Evolutionary conservation across 352 stramenopile genomes (phyloP).

Genomic region (Pythium phragmitis): DNA sequence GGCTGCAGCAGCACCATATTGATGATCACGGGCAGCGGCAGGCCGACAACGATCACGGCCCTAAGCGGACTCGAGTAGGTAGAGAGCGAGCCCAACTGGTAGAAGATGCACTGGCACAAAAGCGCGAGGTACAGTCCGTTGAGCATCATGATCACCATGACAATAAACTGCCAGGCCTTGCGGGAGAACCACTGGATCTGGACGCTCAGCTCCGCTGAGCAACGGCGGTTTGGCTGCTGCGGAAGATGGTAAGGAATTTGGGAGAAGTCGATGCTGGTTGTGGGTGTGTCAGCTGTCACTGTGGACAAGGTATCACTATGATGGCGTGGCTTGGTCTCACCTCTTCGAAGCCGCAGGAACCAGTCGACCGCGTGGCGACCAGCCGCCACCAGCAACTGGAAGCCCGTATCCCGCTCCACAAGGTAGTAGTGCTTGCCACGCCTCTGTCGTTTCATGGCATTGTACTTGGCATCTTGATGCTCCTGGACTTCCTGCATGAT

Average conservation of each 20-base stretch:
- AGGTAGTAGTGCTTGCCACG: conserved; percentile 1
- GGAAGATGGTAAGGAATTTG: conserved; percentile 21
- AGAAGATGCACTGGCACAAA: conserved; percentile 61
- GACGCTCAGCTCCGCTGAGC: conserved; percentile 24
- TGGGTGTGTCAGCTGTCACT: neutral
- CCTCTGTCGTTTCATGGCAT: conserved; percentile 11
- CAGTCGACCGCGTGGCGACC: neutral
- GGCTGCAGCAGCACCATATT: conserved; percentile 65
- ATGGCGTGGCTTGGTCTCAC: neutral
- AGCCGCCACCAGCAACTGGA: conserved; percentile 29
- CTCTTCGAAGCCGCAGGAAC: neutral
- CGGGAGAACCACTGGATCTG: conserved; percentile 52
- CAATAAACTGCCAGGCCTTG: conserved; percentile 61
- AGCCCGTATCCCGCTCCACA: conserved; percentile 28
- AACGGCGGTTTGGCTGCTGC: conserved; percentile 23
- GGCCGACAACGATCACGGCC: conserved; percentile 19
- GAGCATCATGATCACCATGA: conserved; percentile 67
- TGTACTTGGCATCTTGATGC: conserved; percentile 19
- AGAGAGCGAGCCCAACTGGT: conserved; percentile 29
- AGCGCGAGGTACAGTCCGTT: conserved; percentile 68
- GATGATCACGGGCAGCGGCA: conserved; percentile 47
- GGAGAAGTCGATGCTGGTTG: conserved; percentile 14
- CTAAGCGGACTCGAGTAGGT: conserved; percentile 19
- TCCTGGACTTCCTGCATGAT: conserved; percentile 30
- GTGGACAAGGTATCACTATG: neutral